phyloP scores from a whole-genome alignment of 305 asterid species.

The Rubia tinctorum region DNA sequence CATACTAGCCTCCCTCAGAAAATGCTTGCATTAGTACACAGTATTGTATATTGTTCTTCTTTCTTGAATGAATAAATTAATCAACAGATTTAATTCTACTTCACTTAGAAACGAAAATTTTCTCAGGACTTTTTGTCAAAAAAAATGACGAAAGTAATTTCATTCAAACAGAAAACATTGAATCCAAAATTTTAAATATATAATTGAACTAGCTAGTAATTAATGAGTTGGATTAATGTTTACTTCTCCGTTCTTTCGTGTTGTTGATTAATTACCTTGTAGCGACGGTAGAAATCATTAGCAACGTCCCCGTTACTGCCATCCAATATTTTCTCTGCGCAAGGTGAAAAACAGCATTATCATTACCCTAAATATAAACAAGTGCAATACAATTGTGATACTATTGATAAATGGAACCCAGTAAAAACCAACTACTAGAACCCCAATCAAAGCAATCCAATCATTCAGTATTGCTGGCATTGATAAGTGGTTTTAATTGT shows the following conservation, averaged over 20 bases:
- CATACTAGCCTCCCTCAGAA: neutral
- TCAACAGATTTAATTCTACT: neutral
- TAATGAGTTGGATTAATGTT: neutral
- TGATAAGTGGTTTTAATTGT: too few species aligned
- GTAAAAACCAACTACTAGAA: too few species aligned
- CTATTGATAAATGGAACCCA: too few species aligned
- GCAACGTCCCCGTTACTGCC: constrained; percentile 32
- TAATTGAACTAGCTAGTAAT: neutral
- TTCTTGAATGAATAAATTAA: too few species aligned
- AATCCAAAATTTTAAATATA: neutral
- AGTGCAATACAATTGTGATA: too few species aligned
- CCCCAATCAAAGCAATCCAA: too few species aligned
- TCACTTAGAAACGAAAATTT: too few species aligned
- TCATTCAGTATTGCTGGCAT: too few species aligned
- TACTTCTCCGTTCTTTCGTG: neutral
- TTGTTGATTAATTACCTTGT: constrained; percentile 20
- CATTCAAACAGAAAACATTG: neutral
- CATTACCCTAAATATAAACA: neutral
- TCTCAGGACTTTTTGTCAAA: neutral
- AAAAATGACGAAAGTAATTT: neutral
- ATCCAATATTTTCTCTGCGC: constrained; percentile 26
- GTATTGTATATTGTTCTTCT: too few species aligned
- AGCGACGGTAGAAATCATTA: constrained; percentile 32
- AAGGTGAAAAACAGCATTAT: neutral
- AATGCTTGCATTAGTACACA: too few species aligned